These are phyloP conservation scores for Hysterangium stoloniferum DNA, from an alignment of 768 basidiomycete species.

Conservation along the genomic window DNA sequence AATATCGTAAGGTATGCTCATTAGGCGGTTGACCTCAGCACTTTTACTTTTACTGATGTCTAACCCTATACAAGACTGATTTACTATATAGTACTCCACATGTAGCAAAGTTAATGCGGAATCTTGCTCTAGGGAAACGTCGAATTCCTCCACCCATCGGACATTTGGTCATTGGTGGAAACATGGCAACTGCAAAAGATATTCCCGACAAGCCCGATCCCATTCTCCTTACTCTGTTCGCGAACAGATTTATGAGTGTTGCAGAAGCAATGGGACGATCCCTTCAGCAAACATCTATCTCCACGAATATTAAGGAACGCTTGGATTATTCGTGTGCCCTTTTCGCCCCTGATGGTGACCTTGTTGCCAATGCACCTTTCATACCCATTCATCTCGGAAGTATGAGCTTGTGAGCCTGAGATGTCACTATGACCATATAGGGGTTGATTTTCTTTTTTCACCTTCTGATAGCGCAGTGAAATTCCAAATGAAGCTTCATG, in stretches of 20 bases:
- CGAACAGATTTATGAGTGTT: conserved; percentile 96
- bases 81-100: no score
- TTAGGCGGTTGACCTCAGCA: no score
- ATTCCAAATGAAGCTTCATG: conserved; percentile 79
- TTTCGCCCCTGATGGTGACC: conserved; percentile 89
- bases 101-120: no score
- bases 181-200: not conserved
- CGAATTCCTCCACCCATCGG: no score
- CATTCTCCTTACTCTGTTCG: conserved; percentile 84
- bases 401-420: conserved; percentile 76
- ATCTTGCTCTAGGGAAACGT: no score
- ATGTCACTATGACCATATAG: not conserved
- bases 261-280: conserved; percentile 94
- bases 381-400: conserved; percentile 83
- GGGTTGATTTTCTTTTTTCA: conserved; percentile 19
- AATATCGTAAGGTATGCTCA: no score
- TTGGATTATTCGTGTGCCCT: conserved; percentile 93
- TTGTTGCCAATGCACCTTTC: conserved; percentile 92
- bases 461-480: conserved; percentile 56
- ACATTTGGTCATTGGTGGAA: no score
- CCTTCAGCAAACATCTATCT: conserved; percentile 83
- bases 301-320: conserved; percentile 93
- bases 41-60: no score
- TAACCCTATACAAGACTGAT: no score
- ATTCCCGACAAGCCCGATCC: conserved; percentile 51